phyloP scores from a whole-genome alignment of 768 basidiomycete genomes.

The Candolleomyces aberdarensis region DNA sequence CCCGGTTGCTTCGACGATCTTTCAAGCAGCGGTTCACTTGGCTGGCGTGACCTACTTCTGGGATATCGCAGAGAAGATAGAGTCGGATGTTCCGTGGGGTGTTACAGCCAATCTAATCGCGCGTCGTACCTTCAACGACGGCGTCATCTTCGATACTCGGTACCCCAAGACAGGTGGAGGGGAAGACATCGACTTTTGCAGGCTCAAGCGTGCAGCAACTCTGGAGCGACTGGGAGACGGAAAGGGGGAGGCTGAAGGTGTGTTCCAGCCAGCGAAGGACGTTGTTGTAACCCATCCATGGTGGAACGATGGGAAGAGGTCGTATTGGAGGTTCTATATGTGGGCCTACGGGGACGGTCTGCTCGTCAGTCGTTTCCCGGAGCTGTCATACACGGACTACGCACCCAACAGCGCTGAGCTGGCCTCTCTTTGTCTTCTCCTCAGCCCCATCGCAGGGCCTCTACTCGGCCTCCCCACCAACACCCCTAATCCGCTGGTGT shows the following conservation, averaged over 20 bases:
- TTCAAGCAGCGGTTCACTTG: slow-evolving; percentile 52
- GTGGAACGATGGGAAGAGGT: slow-evolving; percentile 45
- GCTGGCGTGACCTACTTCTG: slow-evolving; percentile 60
- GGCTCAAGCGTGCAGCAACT: slow-evolving; percentile 40
- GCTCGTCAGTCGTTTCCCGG: slow-evolving; percentile 46
- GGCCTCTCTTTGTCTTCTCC: slow-evolving; percentile 23
- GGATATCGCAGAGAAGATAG: slow-evolving; percentile 53
- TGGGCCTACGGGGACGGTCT: slow-evolving; percentile 59
- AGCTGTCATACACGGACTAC: slow-evolving; percentile 40
- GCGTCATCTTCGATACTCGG: slow-evolving; percentile 39
- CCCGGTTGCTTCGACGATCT: slow-evolving; percentile 44
- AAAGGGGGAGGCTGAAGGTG: slow-evolving; percentile 15
- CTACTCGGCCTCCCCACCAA: slow-evolving; percentile 14
- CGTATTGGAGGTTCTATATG: slow-evolving; percentile 54
- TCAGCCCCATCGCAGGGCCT: neutral
- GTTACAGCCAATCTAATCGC: slow-evolving; percentile 58
- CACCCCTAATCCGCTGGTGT: neutral
- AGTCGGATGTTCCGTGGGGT: slow-evolving; percentile 55
- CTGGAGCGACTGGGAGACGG: slow-evolving; percentile 13
- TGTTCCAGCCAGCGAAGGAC: slow-evolving; percentile 45
- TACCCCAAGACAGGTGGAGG: slow-evolving; percentile 67
- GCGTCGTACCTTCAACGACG: slow-evolving; percentile 42
- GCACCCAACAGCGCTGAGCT: slow-evolving; percentile 51
- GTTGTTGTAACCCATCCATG: slow-evolving; percentile 56
- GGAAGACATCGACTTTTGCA: slow-evolving; percentile 60